Base-by-base conservation (phyloP, 169 alveolate species). In the Toxoplasma gondii region DNA sequence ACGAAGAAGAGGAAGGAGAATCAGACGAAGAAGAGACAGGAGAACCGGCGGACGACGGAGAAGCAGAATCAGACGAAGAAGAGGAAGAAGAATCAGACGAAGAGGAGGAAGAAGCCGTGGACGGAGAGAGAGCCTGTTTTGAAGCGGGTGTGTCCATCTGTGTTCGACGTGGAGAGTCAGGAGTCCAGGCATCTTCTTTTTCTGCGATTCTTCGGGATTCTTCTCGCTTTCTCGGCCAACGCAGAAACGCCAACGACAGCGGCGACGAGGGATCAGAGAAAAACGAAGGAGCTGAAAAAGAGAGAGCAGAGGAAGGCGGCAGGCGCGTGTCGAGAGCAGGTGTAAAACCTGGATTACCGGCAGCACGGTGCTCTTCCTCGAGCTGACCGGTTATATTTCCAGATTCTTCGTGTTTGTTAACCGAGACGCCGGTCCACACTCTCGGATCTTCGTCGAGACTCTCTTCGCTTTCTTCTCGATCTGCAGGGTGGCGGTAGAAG, bases 401-500 rank as follows among this genome's bases (percentile, higher is more conserved):
- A 34, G n/a, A 9, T 69, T 34, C 43, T 69, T 64, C 27, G 78
- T 34, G 82, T 17, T 22, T 22, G 7, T 69, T 7, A 22, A 69
- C 34, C 5, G 82, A 69, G 19, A 69, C 4, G 58, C 58, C 58
- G 58, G 4, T 49, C 58, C 58, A 49, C 58, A 49, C 58, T 12
- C 58, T 49, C 58, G 58, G 58, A 12, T 49, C 58, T 49, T 49
- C 58, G 58, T 49, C 58, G 22, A 49, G 58, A 12, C 58, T 7
- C 22, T 49, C 58, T 12, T 12, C 58, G 4, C 12, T 49, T 12
- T 64, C 74, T 16, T 27, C 74, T 16, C 74, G 74, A 31, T 19
- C n/a, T 27, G 86, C 86, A 19, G 86, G 86, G n/a, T 78, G 86
- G 45, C 86, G 86, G 45, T 38, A 78, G 24, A 78, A 78, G n/a